Conservation (phyloP, 768 basidiomycete species). For the Tricholoma sp. region DNA sequence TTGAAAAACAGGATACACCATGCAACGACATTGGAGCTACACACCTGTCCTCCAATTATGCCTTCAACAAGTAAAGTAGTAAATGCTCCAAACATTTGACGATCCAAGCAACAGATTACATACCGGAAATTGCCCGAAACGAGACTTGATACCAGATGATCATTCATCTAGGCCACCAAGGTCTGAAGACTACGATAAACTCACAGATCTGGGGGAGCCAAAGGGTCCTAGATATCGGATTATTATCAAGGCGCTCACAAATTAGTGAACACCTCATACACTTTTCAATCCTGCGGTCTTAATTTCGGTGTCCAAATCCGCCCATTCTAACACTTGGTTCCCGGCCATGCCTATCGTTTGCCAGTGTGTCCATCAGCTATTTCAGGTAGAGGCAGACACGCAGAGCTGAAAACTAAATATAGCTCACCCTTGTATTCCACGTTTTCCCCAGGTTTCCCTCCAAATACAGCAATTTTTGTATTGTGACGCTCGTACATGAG, state of each 20-base stretch:
- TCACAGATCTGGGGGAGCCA: slow-evolving; percentile 40
- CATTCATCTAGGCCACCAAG: background rate
- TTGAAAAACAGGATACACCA: background rate
- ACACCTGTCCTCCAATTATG: slow-evolving; percentile 47
- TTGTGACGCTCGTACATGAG: slow-evolving; percentile 53
- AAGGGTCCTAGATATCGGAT: slow-evolving; percentile 27
- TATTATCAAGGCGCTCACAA: background rate
- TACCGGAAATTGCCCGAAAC: slow-evolving; percentile 41
- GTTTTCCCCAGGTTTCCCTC: slow-evolving; percentile 46
- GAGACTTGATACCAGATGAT: slow-evolving; percentile 21
- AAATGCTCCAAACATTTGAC: background rate
- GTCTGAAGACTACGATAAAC: slow-evolving; percentile 8
- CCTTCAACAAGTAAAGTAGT: slow-evolving; percentile 14
- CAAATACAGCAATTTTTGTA: slow-evolving; percentile 51
- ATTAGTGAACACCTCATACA: slow-evolving; percentile 19
- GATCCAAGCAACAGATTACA: background rate
- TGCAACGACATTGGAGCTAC: background rate
- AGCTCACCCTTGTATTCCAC: slow-evolving; percentile 45
- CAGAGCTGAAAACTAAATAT: background rate
- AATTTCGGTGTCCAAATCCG: slow-evolving; percentile 54
- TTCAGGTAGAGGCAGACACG: background rate
- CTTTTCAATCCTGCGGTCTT: slow-evolving; percentile 51
- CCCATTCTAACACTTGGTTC: slow-evolving; percentile 60
- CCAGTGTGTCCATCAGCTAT: background rate
- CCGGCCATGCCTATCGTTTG: slow-evolving; percentile 51